phyloP scores from a whole-genome alignment of 768 basidiomycete genomes.

The Austroboletus eburneus region DNA sequence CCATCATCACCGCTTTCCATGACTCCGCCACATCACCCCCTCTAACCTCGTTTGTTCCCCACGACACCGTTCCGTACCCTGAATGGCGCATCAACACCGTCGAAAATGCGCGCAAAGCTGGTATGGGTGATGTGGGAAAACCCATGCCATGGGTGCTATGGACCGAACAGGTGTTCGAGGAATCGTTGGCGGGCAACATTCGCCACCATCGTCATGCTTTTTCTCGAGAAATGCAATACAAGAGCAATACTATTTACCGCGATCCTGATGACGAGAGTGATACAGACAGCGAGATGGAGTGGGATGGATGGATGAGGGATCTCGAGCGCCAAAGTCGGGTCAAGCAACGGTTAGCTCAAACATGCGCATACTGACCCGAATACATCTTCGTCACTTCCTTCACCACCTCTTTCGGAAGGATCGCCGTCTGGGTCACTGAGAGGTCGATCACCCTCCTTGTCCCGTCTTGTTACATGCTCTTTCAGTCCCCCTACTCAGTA shows the following conservation, averaged over 20 bases:
- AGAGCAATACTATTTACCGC: neutral
- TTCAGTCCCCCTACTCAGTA: slow-evolving; percentile 8
- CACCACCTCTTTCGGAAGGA: slow-evolving; percentile 26
- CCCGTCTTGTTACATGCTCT: slow-evolving; percentile 2
- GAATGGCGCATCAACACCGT: slow-evolving; percentile 59
- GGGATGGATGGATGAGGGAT: slow-evolving; percentile 65
- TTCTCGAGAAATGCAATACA: slow-evolving; percentile 23
- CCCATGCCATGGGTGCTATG: slow-evolving; percentile 48
- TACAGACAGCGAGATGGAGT: slow-evolving; percentile 54
- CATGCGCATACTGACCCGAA: neutral
- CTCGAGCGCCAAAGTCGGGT: slow-evolving; percentile 36
- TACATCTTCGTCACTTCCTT: slow-evolving; percentile 16
- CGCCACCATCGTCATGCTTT: slow-evolving; percentile 21
- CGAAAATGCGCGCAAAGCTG: slow-evolving; percentile 50
- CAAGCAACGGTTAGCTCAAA: slow-evolving; percentile 9
- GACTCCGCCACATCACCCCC: slow-evolving; percentile 28
- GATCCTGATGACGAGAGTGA: slow-evolving; percentile 36
- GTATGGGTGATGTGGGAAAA: slow-evolving; percentile 52
- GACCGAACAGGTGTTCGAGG: slow-evolving; percentile 24
- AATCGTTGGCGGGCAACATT: slow-evolving; percentile 18
- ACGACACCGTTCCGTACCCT: slow-evolving; percentile 50
- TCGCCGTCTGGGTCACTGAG: slow-evolving; percentile 23
- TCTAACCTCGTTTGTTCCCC: slow-evolving; percentile 22
- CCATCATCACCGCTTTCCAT: slow-evolving; percentile 59
- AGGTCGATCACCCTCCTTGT: slow-evolving; percentile 11